A percentile compares a stretch with the other conserved stretches of the same genome.
Evolutionary conservation across 495 filamentous ascomycete species (phyloP).

Genomic region (Penicillium parvum): DNA sequence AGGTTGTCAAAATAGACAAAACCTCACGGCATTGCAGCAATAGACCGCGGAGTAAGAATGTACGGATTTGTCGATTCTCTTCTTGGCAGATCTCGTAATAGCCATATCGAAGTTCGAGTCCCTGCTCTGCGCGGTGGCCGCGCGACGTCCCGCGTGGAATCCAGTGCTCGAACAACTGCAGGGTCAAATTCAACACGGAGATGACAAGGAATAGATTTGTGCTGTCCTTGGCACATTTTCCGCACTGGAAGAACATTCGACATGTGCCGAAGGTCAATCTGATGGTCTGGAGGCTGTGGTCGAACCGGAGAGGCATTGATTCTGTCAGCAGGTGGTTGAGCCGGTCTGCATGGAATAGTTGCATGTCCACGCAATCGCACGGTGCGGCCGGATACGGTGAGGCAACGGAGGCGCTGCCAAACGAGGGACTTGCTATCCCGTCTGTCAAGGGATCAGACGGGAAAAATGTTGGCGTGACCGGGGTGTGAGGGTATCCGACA

Average conservation of each 20-base stretch:
- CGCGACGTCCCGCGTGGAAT: slow-evolving; percentile 26
- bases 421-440: slow-evolving; percentile 28
- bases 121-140: slow-evolving; percentile 15
- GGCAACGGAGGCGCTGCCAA: slow-evolving; percentile 23
- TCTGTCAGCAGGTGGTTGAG: slow-evolving; percentile 33
- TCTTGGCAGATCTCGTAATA: slow-evolving; percentile 37
- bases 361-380: slow-evolving; percentile 36
- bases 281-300: slow-evolving; percentile 36
- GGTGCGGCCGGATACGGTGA: slow-evolving; percentile 16
- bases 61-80: slow-evolving; percentile 33
- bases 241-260: slow-evolving; percentile 35
- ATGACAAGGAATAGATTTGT: slow-evolving; percentile 30
- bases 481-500: slow-evolving; percentile 23
- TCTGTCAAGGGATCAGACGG: slow-evolving; percentile 29
- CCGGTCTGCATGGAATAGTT: slow-evolving; percentile 33
- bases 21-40: slow-evolving; percentile 31
- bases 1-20: slow-evolving; percentile 22
- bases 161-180: slow-evolving; percentile 38
- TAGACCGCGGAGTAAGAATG: slow-evolving; percentile 27
- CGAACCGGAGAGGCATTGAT: slow-evolving; percentile 30
- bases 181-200: slow-evolving; percentile 30
- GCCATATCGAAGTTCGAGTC: slow-evolving; percentile 30
- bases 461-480: slow-evolving; percentile 37
- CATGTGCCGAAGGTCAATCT: slow-evolving; percentile 31
- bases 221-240: slow-evolving; percentile 33